Evolutionary conservation across 768 basidiomycete genomes (phyloP).

Genomic region (Baorangia bicolor): DNA sequence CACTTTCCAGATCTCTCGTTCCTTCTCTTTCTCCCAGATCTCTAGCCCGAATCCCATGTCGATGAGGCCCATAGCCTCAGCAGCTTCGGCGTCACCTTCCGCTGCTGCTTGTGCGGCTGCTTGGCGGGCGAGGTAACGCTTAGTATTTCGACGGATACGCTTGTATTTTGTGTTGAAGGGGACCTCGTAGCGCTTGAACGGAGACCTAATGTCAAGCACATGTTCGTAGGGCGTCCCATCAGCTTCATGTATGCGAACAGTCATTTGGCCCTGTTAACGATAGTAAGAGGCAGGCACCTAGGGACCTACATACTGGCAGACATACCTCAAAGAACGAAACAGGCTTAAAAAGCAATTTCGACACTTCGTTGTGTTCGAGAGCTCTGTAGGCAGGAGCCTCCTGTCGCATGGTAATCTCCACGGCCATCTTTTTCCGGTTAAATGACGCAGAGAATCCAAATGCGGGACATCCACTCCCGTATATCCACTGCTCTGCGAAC

Average conservation of each 20-base stretch:
- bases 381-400: slow-evolving; percentile 72
- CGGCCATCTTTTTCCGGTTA: slow-evolving; percentile 97
- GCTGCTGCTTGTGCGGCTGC: slow-evolving; percentile 92
- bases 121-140: slow-evolving; percentile 91
- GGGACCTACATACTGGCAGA: slow-evolving; percentile 1
- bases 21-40: slow-evolving; percentile 94
- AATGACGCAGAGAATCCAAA: slow-evolving; percentile 90
- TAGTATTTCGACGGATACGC: slow-evolving; percentile 92
- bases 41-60: slow-evolving; percentile 93
- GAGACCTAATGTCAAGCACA: slow-evolving; percentile 83
- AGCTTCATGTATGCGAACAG: slow-evolving; percentile 97
- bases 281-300: slow-evolving; percentile 6
- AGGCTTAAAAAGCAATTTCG: slow-evolving; percentile 71
- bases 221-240: slow-evolving; percentile 99
- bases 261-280: slow-evolving; percentile 82
- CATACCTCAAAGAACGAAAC: slow-evolving; percentile 86
- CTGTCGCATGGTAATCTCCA: slow-evolving; percentile 94
- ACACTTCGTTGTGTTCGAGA: slow-evolving; percentile 67
- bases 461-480: slow-evolving; percentile 92
- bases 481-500: slow-evolving; percentile 99
- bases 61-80: slow-evolving; percentile 90
- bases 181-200: slow-evolving; percentile 94
- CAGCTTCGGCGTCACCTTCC: slow-evolving; percentile 88
- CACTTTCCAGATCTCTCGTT: slow-evolving; percentile 93
- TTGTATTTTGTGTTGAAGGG: slow-evolving; percentile 99